These are phyloP conservation scores for Ceratonia siliqua DNA, from an alignment of 306 rosid genomes.

Conservation along the genomic window DNA sequence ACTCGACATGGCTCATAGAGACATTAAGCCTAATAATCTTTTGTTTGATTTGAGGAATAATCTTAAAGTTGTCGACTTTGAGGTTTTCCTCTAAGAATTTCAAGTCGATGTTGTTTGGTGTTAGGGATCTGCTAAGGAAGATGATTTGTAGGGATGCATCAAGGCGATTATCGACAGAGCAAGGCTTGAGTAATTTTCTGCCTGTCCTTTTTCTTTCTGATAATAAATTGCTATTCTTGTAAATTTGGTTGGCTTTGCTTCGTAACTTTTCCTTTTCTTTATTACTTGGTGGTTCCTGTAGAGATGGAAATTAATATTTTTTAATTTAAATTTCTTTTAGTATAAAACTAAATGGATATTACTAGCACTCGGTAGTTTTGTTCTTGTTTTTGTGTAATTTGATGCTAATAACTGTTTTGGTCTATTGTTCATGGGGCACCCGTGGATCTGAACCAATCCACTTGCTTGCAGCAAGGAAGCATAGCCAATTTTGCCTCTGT, in stretches of 20 bases:
- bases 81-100: slow-evolving; percentile 70
- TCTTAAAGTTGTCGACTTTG: slow-evolving; percentile 69
- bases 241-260: too few species aligned
- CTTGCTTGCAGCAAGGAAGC: too few species aligned
- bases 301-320: neutral
- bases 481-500: too few species aligned
- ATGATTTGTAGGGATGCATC: slow-evolving; percentile 71
- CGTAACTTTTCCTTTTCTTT: too few species aligned
- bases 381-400: neutral
- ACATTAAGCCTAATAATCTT: slow-evolving; percentile 74
- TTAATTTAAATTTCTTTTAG: neutral
- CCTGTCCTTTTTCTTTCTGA: neutral
- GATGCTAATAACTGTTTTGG: slow-evolving; percentile 5
- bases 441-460: slow-evolving; percentile 78
- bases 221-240: too few species aligned
- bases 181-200: slow-evolving; percentile 61
- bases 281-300: too few species aligned
- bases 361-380: too few species aligned
- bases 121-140: slow-evolving; percentile 78
- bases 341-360: too few species aligned
- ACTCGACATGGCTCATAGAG: slow-evolving; percentile 65
- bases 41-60: slow-evolving; percentile 53
- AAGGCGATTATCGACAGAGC: slow-evolving; percentile 61
- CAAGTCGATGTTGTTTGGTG: slow-evolving; percentile 56
- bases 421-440: slow-evolving; percentile 61